A percentile compares a stretch with the other conserved stretches of the same genome.
These are phyloP conservation scores for Aphanomyces invadans DNA, from an alignment of 352 stramenopile genomes.

Conservation along the genomic window DNA sequence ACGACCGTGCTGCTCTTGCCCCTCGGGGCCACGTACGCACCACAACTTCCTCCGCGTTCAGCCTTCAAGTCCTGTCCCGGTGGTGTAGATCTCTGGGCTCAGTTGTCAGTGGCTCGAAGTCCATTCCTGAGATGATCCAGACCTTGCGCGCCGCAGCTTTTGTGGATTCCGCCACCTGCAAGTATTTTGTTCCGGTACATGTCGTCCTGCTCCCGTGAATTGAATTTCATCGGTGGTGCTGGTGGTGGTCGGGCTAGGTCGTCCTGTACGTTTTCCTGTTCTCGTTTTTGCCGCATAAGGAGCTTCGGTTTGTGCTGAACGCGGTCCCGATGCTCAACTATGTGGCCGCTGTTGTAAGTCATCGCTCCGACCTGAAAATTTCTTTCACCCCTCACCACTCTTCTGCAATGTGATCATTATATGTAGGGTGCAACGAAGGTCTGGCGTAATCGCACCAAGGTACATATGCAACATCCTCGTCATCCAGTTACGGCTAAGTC, in stretches of 20 bases:
- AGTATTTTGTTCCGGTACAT: conserved; percentile 19
- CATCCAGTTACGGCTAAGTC: too few species aligned
- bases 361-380: too few species aligned
- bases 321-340: conserved; percentile 95
- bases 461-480: conserved; percentile 20
- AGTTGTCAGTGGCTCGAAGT: not conserved
- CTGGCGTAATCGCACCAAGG: conserved; percentile 53
- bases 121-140: not conserved
- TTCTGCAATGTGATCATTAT: too few species aligned
- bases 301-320: conserved; percentile 97
- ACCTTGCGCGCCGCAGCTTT: not conserved
- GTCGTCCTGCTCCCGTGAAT: too few species aligned
- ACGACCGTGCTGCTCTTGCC: conserved; percentile 76
- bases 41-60: too few species aligned
- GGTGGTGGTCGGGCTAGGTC: not conserved
- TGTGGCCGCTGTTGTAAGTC: conserved; percentile 74
- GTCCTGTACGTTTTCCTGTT: conserved; percentile 91
- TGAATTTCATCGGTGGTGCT: not conserved
- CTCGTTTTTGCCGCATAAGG: conserved; percentile 96
- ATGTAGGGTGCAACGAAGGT: conserved; percentile 66
- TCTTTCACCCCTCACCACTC: too few species aligned
- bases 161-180: not conserved
- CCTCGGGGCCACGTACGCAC: conserved; percentile 61
- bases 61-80: not conserved
- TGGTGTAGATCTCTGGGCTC: conserved; percentile 10